Base-by-base conservation (phyloP, 129 eudicot species). In the Kitagawia praeruptora region DNA sequence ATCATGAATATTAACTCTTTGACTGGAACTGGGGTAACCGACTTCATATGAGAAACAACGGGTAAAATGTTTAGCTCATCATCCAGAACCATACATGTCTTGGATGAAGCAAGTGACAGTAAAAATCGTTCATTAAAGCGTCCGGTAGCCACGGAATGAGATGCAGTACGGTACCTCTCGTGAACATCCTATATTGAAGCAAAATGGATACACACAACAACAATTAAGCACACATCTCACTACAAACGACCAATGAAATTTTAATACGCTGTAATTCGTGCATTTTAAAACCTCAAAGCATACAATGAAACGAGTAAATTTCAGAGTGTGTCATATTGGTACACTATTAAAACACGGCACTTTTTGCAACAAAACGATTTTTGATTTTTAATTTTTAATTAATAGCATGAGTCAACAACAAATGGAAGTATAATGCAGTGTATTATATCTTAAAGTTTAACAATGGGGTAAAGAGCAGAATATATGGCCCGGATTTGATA, bases 41-140 rank as follows among this genome's bases (percentile, higher is more conserved):
- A 88, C 86, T 83, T 94, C 90, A 94, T 90, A 83, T 94, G 96
- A 28, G 98, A 91, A 83, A 97, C 91, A 69, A 94, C 88, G 27
- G 98, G 98, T 76, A 94, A 61, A 75, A 94, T 94, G 80, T 94
- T 94, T 25, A 94, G 82, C 81, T 94, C 98, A 51, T 94, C 98
- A 84, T 94, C 98, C 97, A 94, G 90, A 67, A 91, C 92, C 10
- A 94, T 83, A 85, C 97, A 94, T 80, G 98, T 82, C 85, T 80
- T 90, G 87, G 96, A 91, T 6, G 96, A 91, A 40, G 92, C 91
- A 70, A 94, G 89, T 15, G 98, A 94, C 70, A 94, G 91, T 61
- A 94, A 76, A 79, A 94, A 94, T 8, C 96, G 96, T 81, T 94
- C 98, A 83, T 94, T 94, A 80, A 94, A 94, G 78, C 98, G 96